phyloP scores from a whole-genome alignment of 331 rosid species.

The Pyrus hybrid region DNA sequence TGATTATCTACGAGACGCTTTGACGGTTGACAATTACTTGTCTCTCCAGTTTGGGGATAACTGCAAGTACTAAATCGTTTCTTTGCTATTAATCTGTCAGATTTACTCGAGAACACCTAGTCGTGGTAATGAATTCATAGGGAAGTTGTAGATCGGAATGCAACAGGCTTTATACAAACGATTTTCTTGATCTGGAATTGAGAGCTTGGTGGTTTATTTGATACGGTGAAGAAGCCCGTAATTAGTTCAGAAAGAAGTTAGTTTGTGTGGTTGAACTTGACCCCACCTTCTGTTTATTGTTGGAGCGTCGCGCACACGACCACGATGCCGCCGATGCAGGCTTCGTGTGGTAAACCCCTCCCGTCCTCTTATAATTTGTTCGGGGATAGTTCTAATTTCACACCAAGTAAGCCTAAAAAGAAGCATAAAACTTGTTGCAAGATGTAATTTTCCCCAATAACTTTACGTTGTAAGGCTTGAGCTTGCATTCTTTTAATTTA shows the following conservation, averaged over 20 bases:
- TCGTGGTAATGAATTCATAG: slow-evolving; percentile 76
- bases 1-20: too few species aligned
- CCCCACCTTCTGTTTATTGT: not conserved
- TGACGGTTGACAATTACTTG: too few species aligned
- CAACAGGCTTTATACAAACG: slow-evolving; percentile 69
- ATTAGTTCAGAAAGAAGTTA: not conserved
- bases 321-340: not conserved
- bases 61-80: too few species aligned
- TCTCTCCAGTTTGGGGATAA: too few species aligned
- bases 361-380: too few species aligned
- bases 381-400: too few species aligned
- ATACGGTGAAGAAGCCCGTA: slow-evolving; percentile 74
- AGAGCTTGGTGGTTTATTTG: slow-evolving; percentile 53
- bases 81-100: slow-evolving; percentile 39
- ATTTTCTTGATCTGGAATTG: slow-evolving; percentile 69
- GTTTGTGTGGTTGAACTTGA: not conserved
- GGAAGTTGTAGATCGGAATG: slow-evolving; percentile 78
- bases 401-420: too few species aligned
- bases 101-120: slow-evolving; percentile 77
- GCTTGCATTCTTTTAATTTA: too few species aligned
- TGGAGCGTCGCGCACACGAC: not conserved
- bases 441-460: too few species aligned
- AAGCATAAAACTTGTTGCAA: too few species aligned
- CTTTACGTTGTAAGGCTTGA: too few species aligned
- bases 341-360: too few species aligned